These are phyloP conservation scores for Emmonsia crescens DNA, from an alignment of 2,329 filamentous ascomycete species.

Conservation along the genomic window DNA sequence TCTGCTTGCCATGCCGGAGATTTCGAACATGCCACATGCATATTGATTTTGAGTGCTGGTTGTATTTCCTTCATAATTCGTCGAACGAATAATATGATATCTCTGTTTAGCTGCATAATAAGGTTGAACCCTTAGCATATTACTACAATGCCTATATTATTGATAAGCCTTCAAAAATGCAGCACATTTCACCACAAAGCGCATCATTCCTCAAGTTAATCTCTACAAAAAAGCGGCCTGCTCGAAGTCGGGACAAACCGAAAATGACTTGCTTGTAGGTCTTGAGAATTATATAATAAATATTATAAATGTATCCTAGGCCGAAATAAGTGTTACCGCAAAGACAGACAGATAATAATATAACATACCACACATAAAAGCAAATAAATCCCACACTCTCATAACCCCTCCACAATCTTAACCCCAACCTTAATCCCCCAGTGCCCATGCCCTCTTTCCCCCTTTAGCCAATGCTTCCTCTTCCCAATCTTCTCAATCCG, in stretches of 20 bases:
- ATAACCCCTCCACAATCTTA: conserved; percentile 9
- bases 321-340: not conserved
- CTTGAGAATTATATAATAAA: not conserved
- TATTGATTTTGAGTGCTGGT: not conserved
- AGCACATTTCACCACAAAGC: not conserved
- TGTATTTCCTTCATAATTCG: not conserved
- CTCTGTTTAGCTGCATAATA: not conserved
- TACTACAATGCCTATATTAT: not conserved
- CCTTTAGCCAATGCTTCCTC: conserved; percentile 45
- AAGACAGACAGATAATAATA: not conserved
- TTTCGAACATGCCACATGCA: not conserved
- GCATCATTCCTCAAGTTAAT: not conserved
- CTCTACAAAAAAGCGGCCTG: not conserved
- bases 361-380: not conserved
- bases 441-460: conserved; percentile 25
- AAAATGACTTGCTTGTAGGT: not conserved
- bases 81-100: not conserved
- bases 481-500: conserved; percentile 46
- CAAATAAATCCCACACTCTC: not conserved
- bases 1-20: not conserved
- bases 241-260: not conserved
- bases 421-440: conserved; percentile 33
- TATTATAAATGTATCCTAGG: too few species aligned
- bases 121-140: not conserved
- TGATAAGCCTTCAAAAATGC: not conserved